phyloP scores from a whole-genome alignment of 1,284 basidiomycete species.

The Pisolithus thermaeus region DNA sequence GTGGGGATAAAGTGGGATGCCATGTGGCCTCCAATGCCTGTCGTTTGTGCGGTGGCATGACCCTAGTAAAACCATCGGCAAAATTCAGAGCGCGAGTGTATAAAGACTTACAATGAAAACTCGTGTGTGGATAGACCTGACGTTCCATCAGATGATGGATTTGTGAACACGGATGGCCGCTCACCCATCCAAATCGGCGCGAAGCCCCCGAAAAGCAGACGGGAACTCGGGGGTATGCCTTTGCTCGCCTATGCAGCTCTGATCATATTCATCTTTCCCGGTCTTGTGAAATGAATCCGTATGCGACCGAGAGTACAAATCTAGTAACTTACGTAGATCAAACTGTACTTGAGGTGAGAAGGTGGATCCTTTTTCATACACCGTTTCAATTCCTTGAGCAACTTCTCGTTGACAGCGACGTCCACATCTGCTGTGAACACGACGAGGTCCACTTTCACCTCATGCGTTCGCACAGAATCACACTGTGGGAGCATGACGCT shows the following conservation, averaged over 20 bases:
- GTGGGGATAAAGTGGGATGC: constrained; percentile 94
- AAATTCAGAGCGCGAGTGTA: not conserved
- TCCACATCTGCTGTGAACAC: constrained; percentile 81
- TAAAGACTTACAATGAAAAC: constrained; percentile 65
- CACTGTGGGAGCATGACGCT: constrained; percentile 61
- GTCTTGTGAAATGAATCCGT: constrained; percentile 44
- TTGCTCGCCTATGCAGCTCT: constrained; percentile 62
- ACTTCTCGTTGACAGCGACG: constrained; percentile 68
- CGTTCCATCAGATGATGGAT: constrained; percentile 5
- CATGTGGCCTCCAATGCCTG: constrained; percentile 89
- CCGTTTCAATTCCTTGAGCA: constrained; percentile 76
- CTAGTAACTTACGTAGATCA: constrained; percentile 67
- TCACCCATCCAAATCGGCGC: constrained; percentile 78
- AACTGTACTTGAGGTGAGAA: constrained; percentile 65
- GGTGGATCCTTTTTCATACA: constrained; percentile 97
- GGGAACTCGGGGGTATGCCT: constrained; percentile 41
- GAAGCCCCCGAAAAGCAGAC: constrained; percentile 79
- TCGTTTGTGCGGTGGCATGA: constrained; percentile 86
- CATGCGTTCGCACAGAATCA: constrained; percentile 53
- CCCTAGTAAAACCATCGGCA: constrained; percentile 40
- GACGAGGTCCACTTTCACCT: constrained; percentile 69
- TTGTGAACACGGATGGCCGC: not conserved
- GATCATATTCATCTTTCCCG: constrained; percentile 84
- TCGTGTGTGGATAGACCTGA: constrained; percentile 57
- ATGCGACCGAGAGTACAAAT: constrained; percentile 1